Evolutionary conservation across 1,139 yeast species (phyloP).

Genomic region (Ogataea hybrid): DNA sequence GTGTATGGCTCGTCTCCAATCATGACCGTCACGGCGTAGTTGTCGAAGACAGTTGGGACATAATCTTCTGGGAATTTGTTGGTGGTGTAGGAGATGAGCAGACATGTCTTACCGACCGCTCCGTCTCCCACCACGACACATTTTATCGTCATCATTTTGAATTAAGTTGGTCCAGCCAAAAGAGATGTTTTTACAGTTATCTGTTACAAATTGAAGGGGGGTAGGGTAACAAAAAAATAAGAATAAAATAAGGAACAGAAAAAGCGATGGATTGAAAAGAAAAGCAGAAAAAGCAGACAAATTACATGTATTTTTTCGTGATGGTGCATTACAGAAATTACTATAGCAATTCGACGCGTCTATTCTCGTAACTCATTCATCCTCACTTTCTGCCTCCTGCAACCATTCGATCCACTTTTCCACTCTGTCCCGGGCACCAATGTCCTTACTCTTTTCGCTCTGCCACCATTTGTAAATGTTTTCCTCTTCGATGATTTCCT

Average conservation of each 20-base stretch:
- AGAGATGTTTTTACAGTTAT: slow-evolving; percentile 11
- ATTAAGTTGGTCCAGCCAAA: slow-evolving; percentile 11
- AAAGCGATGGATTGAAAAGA: no score
- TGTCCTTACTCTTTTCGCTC: slow-evolving; percentile 42
- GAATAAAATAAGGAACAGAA: not conserved
- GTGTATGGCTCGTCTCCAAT: slow-evolving; percentile 98
- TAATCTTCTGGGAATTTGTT: slow-evolving; percentile 86
- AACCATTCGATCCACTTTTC: slow-evolving; percentile 85
- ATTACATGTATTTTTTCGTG: no score
- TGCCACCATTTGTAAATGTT: slow-evolving; percentile 82
- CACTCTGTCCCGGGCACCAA: slow-evolving; percentile 49
- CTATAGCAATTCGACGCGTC: no score
- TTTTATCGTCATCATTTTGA: slow-evolving; percentile 77
- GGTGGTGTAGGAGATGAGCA: slow-evolving; percentile 85
- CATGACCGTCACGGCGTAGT: slow-evolving; percentile 97
- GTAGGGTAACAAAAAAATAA: slow-evolving; percentile 7
- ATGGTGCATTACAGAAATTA: no score
- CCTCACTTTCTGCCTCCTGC: slow-evolving; percentile 83
- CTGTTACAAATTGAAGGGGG: slow-evolving; percentile 12
- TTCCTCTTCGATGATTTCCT: slow-evolving; percentile 81
- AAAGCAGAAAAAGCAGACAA: no score
- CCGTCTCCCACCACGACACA: slow-evolving; percentile 98
- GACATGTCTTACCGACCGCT: slow-evolving; percentile 94
- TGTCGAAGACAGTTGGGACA: slow-evolving; percentile 90
- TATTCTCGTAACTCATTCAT: slow-evolving; percentile 30